Evolutionary conservation across 2,329 filamentous ascomycete species (phyloP).

Genomic region (Fusarium buxicola): DNA sequence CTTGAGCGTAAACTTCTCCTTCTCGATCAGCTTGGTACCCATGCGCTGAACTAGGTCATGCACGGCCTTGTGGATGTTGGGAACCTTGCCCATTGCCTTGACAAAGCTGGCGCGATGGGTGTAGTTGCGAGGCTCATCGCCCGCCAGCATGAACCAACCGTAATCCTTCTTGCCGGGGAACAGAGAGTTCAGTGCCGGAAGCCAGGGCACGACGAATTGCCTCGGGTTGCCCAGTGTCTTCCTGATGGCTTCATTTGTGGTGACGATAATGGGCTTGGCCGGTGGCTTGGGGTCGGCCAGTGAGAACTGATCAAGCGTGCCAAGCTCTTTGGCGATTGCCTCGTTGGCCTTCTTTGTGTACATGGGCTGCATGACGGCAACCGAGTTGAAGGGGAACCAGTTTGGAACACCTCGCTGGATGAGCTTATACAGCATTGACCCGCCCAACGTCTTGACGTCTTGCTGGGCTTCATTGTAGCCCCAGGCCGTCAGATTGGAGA

Average conservation of each 20-base stretch:
- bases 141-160: slow-evolving; percentile 55
- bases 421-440: slow-evolving; percentile 60
- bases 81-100: slow-evolving; percentile 51
- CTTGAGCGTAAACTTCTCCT: slow-evolving; percentile 52
- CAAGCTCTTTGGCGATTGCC: slow-evolving; percentile 53
- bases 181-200: slow-evolving; percentile 46
- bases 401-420: slow-evolving; percentile 59
- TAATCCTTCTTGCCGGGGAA: slow-evolving; percentile 53
- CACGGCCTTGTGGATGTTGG: slow-evolving; percentile 48
- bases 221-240: slow-evolving; percentile 49
- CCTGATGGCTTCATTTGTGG: slow-evolving; percentile 45
- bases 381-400: slow-evolving; percentile 57
- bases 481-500: slow-evolving; percentile 57
- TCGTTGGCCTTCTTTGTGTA: slow-evolving; percentile 57
- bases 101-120: slow-evolving; percentile 47
- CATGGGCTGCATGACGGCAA: slow-evolving; percentile 59
- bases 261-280: slow-evolving; percentile 44
- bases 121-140: slow-evolving; percentile 49
- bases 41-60: slow-evolving; percentile 49
- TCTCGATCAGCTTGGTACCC: slow-evolving; percentile 55
- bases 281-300: slow-evolving; percentile 53
- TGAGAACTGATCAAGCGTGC: slow-evolving; percentile 50
- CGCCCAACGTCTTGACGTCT: slow-evolving; percentile 52
- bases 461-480: slow-evolving; percentile 53
- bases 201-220: slow-evolving; percentile 52